Evolutionary conservation across 257 asterid species (phyloP), one percentile per base, ranked within the genome.

Genomic region (Phtheirospermum japonicum): DNA sequence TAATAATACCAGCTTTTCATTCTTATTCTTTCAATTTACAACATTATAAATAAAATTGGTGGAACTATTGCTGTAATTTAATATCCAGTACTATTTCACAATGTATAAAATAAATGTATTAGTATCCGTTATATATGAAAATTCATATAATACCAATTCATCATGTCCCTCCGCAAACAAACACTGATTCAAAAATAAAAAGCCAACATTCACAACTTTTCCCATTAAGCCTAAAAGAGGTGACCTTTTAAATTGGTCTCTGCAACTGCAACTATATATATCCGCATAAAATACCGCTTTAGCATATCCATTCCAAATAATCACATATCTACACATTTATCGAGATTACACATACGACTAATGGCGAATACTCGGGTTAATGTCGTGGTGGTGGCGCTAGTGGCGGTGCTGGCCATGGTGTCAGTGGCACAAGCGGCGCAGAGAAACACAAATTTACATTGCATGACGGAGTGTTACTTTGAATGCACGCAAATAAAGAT

Each of bases 391-490:
- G 50, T 31, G 58, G 53, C 63, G 0, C 19, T 61, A 2, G 20
- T 57, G 55, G 63, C 34, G 48, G 48, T 48, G 13, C 4, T 30
- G 57, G 51, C 17, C 7, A 63, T 12, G 40, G 26, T 30, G 55
- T 55, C 20, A 51, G 64, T 7, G 52, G 71, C 55, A 4, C 63
- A 43, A 1, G 79, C 66, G 10, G 52, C 66, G 4, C 80, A 71
- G 63, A 55, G 67, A 62, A 64, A 54, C 39, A 67, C 12, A 20
- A 60, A 53, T 0, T 30, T 42, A 8, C 75, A 65, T 2, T 78
- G 83, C 63, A 57, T 71, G 83, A 37, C 57, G 60, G 78, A 78
- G 18, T 78, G 83, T 37, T 78, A 61, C 71, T 59, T 68, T 9
- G 83, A 78, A 1, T 78, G 83, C 66, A 50, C 28, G 28, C 69